These are phyloP conservation scores for Protostelium mycophagum DNA, from an alignment of 78 protist species.

Conservation along the genomic window DNA sequence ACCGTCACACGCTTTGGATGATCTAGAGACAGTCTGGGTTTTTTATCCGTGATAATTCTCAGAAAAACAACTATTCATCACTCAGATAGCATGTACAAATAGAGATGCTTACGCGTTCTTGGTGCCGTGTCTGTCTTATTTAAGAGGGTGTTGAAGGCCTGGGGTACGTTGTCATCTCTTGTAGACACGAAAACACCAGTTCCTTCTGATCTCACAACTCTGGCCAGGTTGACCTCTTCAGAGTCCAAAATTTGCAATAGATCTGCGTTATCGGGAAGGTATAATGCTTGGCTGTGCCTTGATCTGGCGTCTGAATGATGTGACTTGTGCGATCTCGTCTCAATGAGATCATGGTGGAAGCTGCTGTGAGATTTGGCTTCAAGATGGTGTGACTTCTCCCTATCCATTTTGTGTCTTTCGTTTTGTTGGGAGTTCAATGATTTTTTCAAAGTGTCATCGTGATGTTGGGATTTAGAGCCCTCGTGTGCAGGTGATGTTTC, in stretches of 20 bases:
- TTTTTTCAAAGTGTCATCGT: too few species aligned
- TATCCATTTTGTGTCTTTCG: too few species aligned
- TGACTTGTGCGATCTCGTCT: too few species aligned
- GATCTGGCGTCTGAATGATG: too few species aligned
- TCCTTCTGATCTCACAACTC: background rate
- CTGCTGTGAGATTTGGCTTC: too few species aligned
- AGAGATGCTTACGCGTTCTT: background rate
- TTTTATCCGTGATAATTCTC: background rate
- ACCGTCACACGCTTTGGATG: background rate
- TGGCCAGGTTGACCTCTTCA: background rate
- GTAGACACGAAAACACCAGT: background rate
- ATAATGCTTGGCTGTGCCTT: too few species aligned
- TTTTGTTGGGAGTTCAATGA: too few species aligned
- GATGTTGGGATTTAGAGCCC: too few species aligned
- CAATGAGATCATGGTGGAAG: too few species aligned
- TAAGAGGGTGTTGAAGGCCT: background rate
- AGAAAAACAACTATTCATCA: background rate
- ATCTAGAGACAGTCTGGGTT: background rate
- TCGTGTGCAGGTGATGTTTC: too few species aligned
- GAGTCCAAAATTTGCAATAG: background rate
- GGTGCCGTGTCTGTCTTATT: background rate
- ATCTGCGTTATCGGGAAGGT: too few species aligned
- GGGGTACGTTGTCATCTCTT: background rate
- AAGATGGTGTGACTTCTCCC: too few species aligned
- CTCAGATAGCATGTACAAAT: background rate